A percentile compares a stretch with the other conserved stretches of the same genome.
Evolutionary conservation across 2,329 filamentous ascomycete species (phyloP).

Genomic region (Thermoascus crustaceus): DNA sequence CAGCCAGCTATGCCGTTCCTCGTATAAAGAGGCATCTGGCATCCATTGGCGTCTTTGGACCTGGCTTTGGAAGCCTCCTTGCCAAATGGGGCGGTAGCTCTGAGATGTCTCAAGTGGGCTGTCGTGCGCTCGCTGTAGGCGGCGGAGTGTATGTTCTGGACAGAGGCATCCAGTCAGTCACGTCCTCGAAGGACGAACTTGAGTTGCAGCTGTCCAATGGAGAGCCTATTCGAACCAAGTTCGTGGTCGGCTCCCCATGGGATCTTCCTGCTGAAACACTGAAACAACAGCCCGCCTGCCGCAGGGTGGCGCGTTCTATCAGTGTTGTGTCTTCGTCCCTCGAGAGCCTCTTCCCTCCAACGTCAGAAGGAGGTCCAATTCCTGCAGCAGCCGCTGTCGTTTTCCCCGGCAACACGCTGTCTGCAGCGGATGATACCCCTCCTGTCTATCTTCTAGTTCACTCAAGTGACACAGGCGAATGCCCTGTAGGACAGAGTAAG

Average conservation of each 20-base stretch:
- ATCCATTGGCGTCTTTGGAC: conserved; percentile 80
- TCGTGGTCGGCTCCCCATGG: conserved; percentile 30
- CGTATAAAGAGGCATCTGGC: conserved; percentile 70
- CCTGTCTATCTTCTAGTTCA: conserved; percentile 61
- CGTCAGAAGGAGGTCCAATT: conserved; percentile 64
- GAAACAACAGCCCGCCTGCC: conserved; percentile 10
- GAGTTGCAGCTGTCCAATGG: conserved; percentile 28
- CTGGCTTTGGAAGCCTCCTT: conserved; percentile 80
- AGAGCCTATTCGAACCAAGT: conserved; percentile 29
- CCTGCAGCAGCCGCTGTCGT: conserved; percentile 57
- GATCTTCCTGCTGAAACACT: conserved; percentile 23
- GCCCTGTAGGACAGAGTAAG: conserved; percentile 84
- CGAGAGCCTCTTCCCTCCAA: conserved; percentile 57
- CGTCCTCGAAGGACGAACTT: conserved; percentile 13
- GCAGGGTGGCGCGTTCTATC: conserved; percentile 52
- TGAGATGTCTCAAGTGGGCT: conserved; percentile 85
- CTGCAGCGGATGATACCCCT: conserved; percentile 23
- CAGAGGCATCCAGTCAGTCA: conserved; percentile 49
- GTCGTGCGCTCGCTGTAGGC: conserved; percentile 82
- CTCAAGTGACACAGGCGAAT: conserved; percentile 88
- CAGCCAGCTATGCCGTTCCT: conserved; percentile 61
- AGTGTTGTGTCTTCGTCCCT: conserved; percentile 62
- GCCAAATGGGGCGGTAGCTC: conserved; percentile 88
- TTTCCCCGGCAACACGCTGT: conserved; percentile 26
- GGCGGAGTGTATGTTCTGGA: conserved; percentile 84